phyloP scores from a whole-genome alignment of 129 eudicot genomes.

The Silybum marianum region DNA sequence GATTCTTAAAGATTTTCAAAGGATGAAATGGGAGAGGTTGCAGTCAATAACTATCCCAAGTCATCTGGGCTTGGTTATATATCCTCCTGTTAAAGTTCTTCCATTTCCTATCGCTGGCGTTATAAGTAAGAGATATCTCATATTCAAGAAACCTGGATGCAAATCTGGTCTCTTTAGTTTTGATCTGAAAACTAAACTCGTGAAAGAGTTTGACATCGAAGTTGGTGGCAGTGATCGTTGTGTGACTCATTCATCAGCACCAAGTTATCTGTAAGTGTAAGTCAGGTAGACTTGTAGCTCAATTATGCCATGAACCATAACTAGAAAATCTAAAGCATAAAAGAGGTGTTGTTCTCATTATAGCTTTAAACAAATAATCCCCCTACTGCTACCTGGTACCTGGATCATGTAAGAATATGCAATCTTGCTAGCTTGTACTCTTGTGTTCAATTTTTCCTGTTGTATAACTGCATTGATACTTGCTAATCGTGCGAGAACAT shows the following conservation, averaged over 20 bases:
- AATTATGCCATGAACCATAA: background rate
- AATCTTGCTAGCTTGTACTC: background rate
- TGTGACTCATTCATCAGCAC: background rate
- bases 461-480: background rate
- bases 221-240: background rate
- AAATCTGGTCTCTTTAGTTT: background rate
- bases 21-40: background rate
- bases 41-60: background rate
- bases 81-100: background rate
- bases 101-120: background rate
- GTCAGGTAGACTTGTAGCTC: background rate
- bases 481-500: background rate
- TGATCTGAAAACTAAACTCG: background rate
- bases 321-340: background rate
- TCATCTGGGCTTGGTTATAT: too few relatives aligned
- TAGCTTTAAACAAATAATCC: background rate
- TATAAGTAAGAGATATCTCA: background rate
- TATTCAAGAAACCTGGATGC: constrained; percentile 3
- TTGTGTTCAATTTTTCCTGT: background rate
- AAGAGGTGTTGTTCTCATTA: background rate
- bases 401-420: background rate
- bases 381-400: background rate
- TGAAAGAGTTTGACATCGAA: background rate
- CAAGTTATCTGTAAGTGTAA: background rate
- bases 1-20: background rate